Evolutionary conservation across 192 early-diverging fungal genomes (phyloP).

Genomic region (Entomortierella beljakovae): DNA sequence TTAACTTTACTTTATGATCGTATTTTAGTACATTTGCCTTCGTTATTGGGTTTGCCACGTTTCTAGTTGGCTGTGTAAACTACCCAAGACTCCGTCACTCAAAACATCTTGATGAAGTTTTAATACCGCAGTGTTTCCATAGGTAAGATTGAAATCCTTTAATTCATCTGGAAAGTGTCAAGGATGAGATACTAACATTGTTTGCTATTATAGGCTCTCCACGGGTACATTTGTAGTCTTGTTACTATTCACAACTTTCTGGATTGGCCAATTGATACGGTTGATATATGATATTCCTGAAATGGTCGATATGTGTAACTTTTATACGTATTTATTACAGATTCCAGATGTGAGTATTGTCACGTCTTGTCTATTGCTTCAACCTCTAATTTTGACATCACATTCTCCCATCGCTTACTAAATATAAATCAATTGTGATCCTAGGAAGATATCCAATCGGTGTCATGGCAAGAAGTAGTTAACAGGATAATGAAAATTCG

Average conservation of each 20-base stretch:
- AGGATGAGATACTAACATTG: neutral
- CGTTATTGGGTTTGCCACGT: slow-evolving; percentile 89
- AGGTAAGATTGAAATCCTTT: slow-evolving; percentile 56
- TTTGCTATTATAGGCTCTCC: slow-evolving; percentile 59
- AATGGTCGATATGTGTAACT: slow-evolving; percentile 85
- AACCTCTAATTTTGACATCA: neutral
- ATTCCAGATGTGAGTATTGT: slow-evolving; percentile 74
- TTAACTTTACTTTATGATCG: neutral
- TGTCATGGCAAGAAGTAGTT: slow-evolving; percentile 89
- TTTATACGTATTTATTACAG: slow-evolving; percentile 83
- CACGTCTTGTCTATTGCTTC: neutral
- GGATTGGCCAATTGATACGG: slow-evolving; percentile 78
- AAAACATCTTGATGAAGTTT: slow-evolving; percentile 78
- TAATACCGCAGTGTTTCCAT: slow-evolving; percentile 80
- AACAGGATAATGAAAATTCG: slow-evolving; percentile 77
- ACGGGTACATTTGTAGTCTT: slow-evolving; percentile 69
- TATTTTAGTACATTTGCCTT: slow-evolving; percentile 81
- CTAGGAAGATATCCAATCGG: slow-evolving; percentile 86
- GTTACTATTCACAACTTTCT: slow-evolving; percentile 76
- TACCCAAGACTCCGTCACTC: slow-evolving; percentile 80
- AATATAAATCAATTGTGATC: neutral
- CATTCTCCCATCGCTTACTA: neutral
- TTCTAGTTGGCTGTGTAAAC: slow-evolving; percentile 92
- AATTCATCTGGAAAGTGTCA: neutral
- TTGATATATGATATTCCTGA: slow-evolving; percentile 76